These are phyloP conservation scores for Russula virescens DNA, from an alignment of 768 basidiomycete genomes.

Conservation along the genomic window DNA sequence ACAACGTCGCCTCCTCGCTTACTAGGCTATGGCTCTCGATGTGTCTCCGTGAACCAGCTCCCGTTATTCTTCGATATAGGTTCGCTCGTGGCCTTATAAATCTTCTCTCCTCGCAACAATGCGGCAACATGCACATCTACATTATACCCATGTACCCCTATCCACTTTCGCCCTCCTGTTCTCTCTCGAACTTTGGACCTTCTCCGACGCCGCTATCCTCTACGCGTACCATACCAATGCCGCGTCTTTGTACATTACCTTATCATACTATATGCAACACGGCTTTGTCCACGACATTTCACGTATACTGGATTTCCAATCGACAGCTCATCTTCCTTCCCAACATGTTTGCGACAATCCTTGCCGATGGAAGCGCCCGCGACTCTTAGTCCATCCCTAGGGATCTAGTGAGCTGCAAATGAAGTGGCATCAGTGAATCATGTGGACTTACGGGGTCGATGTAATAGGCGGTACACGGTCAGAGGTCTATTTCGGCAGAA, in stretches of 20 bases:
- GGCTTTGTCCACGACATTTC: no score
- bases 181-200: slow-evolving; percentile 90
- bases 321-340: no score
- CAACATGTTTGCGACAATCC: no score
- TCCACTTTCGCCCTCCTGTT: slow-evolving; percentile 48
- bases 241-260: slow-evolving; percentile 74
- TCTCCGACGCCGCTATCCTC: slow-evolving; percentile 87
- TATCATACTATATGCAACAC: slow-evolving; percentile 37
- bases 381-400: no score
- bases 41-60: slow-evolving; percentile 86
- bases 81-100: slow-evolving; percentile 86
- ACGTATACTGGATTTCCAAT: no score
- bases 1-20: slow-evolving; percentile 62
- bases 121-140: no score
- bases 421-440: slow-evolving; percentile 40
- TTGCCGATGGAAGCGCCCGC: no score
- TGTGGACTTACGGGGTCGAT: background rate
- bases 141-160: slow-evolving; percentile 4
- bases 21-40: slow-evolving; percentile 77
- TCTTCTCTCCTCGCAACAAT: no score
- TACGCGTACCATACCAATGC: slow-evolving; percentile 76
- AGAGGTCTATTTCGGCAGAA: background rate
- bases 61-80: no score
- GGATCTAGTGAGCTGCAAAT: no score
- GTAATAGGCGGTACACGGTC: no score